Conservation (phyloP, 2,329 filamentous ascomycete species). For the Incumbomyces lentus region DNA sequence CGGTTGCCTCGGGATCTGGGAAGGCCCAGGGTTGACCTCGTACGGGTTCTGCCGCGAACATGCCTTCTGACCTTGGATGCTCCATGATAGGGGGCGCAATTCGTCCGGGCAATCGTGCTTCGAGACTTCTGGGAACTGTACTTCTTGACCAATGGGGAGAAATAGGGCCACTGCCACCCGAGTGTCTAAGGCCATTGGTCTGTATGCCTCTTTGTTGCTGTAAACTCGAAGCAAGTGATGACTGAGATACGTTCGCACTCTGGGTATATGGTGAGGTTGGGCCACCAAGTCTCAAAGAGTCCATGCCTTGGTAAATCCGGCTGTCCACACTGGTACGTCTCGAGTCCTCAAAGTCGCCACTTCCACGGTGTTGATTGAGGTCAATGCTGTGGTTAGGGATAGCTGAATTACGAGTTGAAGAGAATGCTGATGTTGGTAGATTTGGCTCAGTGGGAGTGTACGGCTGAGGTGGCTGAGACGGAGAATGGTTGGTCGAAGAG, state of each 20-base stretch:
- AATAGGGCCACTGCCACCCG: constrained; percentile 26
- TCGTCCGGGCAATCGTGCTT: constrained; percentile 34
- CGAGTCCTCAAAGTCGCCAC: constrained; percentile 35
- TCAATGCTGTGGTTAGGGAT: constrained; percentile 37
- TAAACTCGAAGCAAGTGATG: constrained; percentile 34
- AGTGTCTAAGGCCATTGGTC: constrained; percentile 28
- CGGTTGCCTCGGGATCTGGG: constrained; percentile 36
- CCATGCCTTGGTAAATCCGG: constrained; percentile 36
- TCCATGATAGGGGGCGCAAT: constrained; percentile 40
- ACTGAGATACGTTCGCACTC: constrained; percentile 31
- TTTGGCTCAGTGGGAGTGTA: constrained; percentile 32
- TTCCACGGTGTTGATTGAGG: constrained; percentile 35
- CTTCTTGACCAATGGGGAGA: constrained; percentile 30
- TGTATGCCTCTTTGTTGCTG: constrained; percentile 35
- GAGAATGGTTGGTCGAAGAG: constrained; percentile 37
- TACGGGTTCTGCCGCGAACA: constrained; percentile 40
- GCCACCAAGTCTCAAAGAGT: constrained; percentile 27
- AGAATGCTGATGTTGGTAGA: constrained; percentile 28
- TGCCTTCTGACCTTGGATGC: constrained; percentile 40
- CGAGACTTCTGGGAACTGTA: constrained; percentile 22
- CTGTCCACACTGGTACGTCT: constrained; percentile 41
- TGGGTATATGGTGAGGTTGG: constrained; percentile 36
- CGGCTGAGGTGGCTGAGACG: constrained; percentile 32
- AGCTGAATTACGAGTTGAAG: constrained; percentile 30
- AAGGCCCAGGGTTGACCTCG: constrained; percentile 42